Conservation (phyloP, 164 flowering plant species). For the Stephania japonica region DNA sequence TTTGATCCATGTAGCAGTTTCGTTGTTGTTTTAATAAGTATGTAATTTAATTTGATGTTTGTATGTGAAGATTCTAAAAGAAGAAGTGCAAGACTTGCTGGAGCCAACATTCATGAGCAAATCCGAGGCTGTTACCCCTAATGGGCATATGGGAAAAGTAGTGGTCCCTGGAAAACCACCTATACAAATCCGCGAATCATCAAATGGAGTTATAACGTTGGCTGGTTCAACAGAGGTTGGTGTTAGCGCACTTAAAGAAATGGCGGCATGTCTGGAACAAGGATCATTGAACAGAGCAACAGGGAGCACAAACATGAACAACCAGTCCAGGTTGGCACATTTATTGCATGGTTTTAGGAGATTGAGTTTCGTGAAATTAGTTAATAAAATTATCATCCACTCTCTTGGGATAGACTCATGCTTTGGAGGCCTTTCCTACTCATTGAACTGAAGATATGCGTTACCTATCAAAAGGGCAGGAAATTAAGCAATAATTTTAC, state of each 20-base stretch:
- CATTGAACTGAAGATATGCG: background rate
- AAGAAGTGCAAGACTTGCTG: conserved; percentile 93
- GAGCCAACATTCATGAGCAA: conserved; percentile 54
- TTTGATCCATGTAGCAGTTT: background rate
- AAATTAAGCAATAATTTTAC: background rate
- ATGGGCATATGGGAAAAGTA: conserved; percentile 63
- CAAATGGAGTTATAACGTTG: conserved; percentile 92
- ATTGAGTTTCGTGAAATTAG: background rate
- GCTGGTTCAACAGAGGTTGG: conserved; percentile 92
- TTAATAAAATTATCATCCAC: background rate
- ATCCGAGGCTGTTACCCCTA: conserved; percentile 42
- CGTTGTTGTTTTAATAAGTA: conserved; percentile 6
- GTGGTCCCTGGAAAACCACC: conserved; percentile 77
- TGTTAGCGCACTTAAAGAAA: conserved; percentile 77
- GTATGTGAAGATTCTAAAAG: conserved; percentile 74
- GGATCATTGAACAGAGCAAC: conserved; percentile 95
- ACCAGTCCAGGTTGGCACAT: conserved; percentile 74
- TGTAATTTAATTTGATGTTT: conserved; percentile 22
- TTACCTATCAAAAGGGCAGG: background rate
- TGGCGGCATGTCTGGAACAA: conserved; percentile 91
- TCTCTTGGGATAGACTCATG: background rate
- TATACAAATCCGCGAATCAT: conserved; percentile 92
- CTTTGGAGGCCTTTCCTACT: no score
- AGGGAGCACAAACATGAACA: conserved; percentile 99
- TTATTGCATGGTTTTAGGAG: background rate